Conservation (phyloP, 148 eudicot species). For the Rhododendron molle region DNA sequence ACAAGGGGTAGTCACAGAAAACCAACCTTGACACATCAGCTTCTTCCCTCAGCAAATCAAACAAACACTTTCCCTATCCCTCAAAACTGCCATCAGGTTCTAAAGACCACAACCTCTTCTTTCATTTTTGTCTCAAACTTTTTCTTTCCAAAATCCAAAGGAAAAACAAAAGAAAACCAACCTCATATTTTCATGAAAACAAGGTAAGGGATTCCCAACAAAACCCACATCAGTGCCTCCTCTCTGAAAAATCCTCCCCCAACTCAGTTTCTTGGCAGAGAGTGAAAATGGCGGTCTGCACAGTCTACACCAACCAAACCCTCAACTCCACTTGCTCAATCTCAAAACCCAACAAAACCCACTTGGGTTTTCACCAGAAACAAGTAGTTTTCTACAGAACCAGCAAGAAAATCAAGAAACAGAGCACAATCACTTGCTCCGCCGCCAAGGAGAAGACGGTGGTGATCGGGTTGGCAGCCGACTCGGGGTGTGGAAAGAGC, state of each 20-base stretch:
- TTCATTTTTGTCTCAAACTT: background rate
- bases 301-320: constrained; percentile 59
- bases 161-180: constrained; percentile 12
- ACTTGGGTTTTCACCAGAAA: constrained; percentile 55
- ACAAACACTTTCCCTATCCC: constrained; percentile 21
- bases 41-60: constrained; percentile 14
- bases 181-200: constrained; percentile 18
- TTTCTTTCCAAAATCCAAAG: background rate
- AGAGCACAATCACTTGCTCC: constrained; percentile 46
- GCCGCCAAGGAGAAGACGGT: constrained; percentile 46
- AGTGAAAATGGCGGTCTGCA: constrained; percentile 67
- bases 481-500: constrained; percentile 96
- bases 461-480: constrained; percentile 91
- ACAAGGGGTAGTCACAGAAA: constrained; percentile 24
- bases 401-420: constrained; percentile 17
- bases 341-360: constrained; percentile 51
- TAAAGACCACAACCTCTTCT: constrained; percentile 14
- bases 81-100: constrained; percentile 21
- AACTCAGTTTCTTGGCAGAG: constrained; percentile 5
- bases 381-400: constrained; percentile 53
- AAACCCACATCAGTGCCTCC: background rate
- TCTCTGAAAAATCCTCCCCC: constrained; percentile 20
- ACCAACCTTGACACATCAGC: constrained; percentile 9
- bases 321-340: constrained; percentile 46
- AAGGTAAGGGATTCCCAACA: constrained; percentile 7